These are phyloP conservation scores for Aphanomyces stellatus DNA, from an alignment of 352 stramenopile species.

Conservation along the genomic window DNA sequence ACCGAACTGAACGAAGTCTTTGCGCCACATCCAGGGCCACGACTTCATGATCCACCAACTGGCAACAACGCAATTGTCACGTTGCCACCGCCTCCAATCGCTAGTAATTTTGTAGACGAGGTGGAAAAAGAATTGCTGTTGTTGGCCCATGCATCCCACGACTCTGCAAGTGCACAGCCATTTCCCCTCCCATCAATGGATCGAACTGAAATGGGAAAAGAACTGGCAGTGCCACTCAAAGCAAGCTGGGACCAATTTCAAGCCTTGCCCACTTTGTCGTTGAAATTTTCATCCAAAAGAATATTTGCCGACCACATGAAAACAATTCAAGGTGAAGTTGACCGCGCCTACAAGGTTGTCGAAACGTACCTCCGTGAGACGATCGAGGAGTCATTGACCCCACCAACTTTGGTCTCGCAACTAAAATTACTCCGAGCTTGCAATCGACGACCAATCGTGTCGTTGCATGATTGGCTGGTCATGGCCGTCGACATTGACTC, in stretches of 20 bases:
- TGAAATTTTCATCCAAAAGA: background rate
- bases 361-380: background rate
- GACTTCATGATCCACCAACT: constrained; percentile 11
- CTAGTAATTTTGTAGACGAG: too few relatives aligned
- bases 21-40: constrained; percentile 35
- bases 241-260: too few relatives aligned
- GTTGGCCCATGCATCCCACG: background rate
- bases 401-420: too few relatives aligned
- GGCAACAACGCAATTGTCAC: background rate
- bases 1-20: constrained; percentile 17
- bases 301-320: background rate
- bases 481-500: background rate
- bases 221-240: too few relatives aligned
- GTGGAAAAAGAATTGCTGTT: too few relatives aligned
- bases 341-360: background rate
- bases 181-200: too few relatives aligned
- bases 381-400: background rate
- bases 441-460: background rate
- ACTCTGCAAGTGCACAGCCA: background rate
- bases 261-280: background rate
- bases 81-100: background rate
- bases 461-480: background rate
- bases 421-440: background rate
- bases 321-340: background rate
- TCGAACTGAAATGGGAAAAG: too few relatives aligned